A percentile compares a stretch with the other conserved stretches of the same genome.
Conservation (phyloP, 2,329 filamentous ascomycete species). For the Lojkania enalia region DNA sequence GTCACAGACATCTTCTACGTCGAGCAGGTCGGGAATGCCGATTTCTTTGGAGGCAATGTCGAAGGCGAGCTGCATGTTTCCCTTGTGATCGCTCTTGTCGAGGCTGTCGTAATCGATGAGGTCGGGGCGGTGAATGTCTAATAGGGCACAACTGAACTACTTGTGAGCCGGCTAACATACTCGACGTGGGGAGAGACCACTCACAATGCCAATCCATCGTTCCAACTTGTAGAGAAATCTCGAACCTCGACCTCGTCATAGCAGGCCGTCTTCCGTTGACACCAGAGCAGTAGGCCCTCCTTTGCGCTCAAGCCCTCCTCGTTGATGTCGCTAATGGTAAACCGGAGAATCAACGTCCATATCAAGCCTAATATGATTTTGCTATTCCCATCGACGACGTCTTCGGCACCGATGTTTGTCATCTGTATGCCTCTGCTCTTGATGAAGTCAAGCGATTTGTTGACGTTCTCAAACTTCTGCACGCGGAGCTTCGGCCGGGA, state of each 20-base stretch:
- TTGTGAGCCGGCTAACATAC: conserved; percentile 10
- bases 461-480: conserved; percentile 97
- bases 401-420: conserved; percentile 97
- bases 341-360: conserved; percentile 96
- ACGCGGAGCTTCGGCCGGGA: conserved; percentile 95
- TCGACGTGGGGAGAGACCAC: conserved; percentile 17
- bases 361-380: conserved; percentile 98
- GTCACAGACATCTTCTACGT: conserved; percentile 97
- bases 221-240: conserved; percentile 96
- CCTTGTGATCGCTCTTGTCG: conserved; percentile 90
- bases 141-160: conserved; percentile 70
- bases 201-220: conserved; percentile 87
- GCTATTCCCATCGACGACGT: conserved; percentile 95
- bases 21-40: conserved; percentile 90
- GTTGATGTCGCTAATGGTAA: conserved; percentile 98
- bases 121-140: conserved; percentile 96
- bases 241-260: conserved; percentile 96
- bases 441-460: conserved; percentile 91
- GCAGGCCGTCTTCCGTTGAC: conserved; percentile 96
- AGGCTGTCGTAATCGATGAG: conserved; percentile 94
- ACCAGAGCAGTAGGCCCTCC: conserved; percentile 93
- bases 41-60: conserved; percentile 96
- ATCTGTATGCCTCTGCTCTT: conserved; percentile 89
- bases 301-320: conserved; percentile 97
- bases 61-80: conserved; percentile 98